Evolutionary conservation across 805 yeast species (phyloP).

Genomic region (Diddensiella caesifluorescens): DNA sequence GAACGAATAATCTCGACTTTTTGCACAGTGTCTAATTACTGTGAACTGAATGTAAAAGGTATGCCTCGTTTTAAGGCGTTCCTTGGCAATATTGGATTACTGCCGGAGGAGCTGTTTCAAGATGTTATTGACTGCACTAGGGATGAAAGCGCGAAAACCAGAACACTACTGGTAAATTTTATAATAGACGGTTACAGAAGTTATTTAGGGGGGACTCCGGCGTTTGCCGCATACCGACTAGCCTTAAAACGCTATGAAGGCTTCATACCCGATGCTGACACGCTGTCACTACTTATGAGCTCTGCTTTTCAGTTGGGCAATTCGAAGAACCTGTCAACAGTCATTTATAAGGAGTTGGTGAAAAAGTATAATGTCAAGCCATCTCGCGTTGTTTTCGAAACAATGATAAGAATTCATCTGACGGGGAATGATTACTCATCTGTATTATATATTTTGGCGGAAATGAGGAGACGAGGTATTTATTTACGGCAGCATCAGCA

Average conservation of each 20-base stretch:
- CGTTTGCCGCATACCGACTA: constrained; percentile 10
- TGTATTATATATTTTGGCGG: constrained; percentile 21
- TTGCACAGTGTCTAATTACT: background rate
- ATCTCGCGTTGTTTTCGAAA: constrained; percentile 24
- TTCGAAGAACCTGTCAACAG: constrained; percentile 25
- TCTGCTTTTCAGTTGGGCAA: constrained; percentile 28
- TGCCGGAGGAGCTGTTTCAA: background rate
- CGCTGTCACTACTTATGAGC: constrained; percentile 16
- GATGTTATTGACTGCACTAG: background rate
- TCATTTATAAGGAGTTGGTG: constrained; percentile 24
- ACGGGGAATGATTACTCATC: constrained; percentile 21
- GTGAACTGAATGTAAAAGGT: background rate
- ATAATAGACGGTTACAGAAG: constrained; percentile 6
- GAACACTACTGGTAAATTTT: constrained; percentile 11
- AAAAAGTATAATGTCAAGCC: constrained; percentile 11
- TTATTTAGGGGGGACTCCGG: constrained; percentile 6
- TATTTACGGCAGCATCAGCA: constrained; percentile 11
- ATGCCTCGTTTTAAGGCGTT: background rate
- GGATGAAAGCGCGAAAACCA: background rate
- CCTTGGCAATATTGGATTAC: background rate
- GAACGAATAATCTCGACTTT: background rate
- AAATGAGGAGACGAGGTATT: constrained; percentile 24
- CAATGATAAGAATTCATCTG: constrained; percentile 24
- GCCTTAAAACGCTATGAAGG: constrained; percentile 8
- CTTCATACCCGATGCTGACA: constrained; percentile 13